Conservation (phyloP, 352 stramenopile genomes). For the Thraustochytrium sp. region DNA sequence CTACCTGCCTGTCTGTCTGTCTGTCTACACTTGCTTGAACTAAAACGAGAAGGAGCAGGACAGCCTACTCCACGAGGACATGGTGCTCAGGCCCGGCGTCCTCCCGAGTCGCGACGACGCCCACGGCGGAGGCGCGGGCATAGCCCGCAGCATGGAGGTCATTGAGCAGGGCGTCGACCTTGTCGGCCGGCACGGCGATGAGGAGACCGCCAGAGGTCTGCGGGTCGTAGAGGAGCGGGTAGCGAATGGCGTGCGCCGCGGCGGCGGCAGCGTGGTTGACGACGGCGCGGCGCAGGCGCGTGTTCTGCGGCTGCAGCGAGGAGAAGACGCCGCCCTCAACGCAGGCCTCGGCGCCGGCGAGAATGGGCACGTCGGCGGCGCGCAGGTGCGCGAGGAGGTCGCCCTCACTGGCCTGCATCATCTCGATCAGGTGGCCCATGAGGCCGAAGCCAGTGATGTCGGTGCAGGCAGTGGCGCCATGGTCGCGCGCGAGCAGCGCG, state of each 20-base stretch:
- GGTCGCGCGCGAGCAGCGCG: constrained; percentile 82
- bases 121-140: not conserved
- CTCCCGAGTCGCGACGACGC: not conserved
- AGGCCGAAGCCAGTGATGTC: constrained; percentile 93
- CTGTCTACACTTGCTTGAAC: not conserved
- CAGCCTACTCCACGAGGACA: not conserved
- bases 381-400: constrained; percentile 74
- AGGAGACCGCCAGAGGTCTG: constrained; percentile 89
- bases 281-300: not conserved
- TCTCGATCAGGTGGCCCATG: constrained; percentile 69
- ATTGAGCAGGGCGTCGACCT: constrained; percentile 72
- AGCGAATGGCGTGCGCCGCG: constrained; percentile 46
- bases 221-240: constrained; percentile 81
- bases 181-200: constrained; percentile 73
- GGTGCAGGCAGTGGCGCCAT: constrained; percentile 81
- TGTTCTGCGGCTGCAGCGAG: constrained; percentile 45
- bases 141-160: constrained; percentile 62
- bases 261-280: not conserved
- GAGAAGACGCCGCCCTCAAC: constrained; percentile 23
- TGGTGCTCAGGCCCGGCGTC: not conserved
- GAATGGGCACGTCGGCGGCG: constrained; percentile 84
- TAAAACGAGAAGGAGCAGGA: not conserved
- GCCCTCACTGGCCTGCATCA: constrained; percentile 72
- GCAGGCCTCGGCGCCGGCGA: constrained; percentile 55
- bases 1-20: not conserved